A percentile compares a stretch with the other conserved stretches of the same genome.
These are phyloP conservation scores for Baudoinia panamericana DNA, from an alignment of 495 filamentous ascomycete genomes.

Conservation along the genomic window DNA sequence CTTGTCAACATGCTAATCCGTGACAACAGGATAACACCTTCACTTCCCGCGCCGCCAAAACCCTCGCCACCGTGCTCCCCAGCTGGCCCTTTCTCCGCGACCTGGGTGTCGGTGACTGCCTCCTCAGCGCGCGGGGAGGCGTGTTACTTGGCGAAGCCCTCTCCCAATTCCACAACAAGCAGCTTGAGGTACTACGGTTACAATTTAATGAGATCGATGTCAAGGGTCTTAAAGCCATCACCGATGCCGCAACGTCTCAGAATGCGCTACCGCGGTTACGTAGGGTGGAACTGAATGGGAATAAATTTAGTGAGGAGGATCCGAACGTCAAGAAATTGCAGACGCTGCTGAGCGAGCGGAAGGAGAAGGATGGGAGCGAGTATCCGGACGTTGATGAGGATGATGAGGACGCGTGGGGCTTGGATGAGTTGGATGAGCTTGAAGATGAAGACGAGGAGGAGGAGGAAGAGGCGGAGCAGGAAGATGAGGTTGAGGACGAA, in stretches of 20 bases:
- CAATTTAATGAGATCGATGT: slow-evolving; percentile 92
- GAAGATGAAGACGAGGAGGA: slow-evolving; percentile 60
- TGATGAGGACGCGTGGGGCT: slow-evolving; percentile 51
- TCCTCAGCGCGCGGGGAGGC: slow-evolving; percentile 68
- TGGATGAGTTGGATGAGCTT: slow-evolving; percentile 73
- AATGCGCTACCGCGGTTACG: slow-evolving; percentile 55
- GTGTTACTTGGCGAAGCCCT: slow-evolving; percentile 60
- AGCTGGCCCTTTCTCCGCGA: slow-evolving; percentile 67
- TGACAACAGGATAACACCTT: slow-evolving; percentile 96
- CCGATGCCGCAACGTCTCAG: slow-evolving; percentile 43
- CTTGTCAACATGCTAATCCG: no score
- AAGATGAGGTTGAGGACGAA: slow-evolving; percentile 53
- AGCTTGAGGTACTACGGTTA: slow-evolving; percentile 64
- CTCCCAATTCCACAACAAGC: slow-evolving; percentile 57
- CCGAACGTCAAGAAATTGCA: slow-evolving; percentile 40
- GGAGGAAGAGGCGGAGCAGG: slow-evolving; percentile 41
- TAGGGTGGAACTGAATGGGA: slow-evolving; percentile 88
- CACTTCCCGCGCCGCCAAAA: slow-evolving; percentile 63
- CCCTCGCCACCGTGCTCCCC: slow-evolving; percentile 58
- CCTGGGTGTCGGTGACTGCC: slow-evolving; percentile 78
- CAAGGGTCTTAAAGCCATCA: slow-evolving; percentile 54
- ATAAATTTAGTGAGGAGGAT: slow-evolving; percentile 85
- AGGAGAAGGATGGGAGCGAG: slow-evolving; percentile 49
- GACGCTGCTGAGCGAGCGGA: slow-evolving; percentile 39
- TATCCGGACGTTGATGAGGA: slow-evolving; percentile 43